phyloP scores from a whole-genome alignment of 345 rosid species.

The Eucalyptus marginata region DNA sequence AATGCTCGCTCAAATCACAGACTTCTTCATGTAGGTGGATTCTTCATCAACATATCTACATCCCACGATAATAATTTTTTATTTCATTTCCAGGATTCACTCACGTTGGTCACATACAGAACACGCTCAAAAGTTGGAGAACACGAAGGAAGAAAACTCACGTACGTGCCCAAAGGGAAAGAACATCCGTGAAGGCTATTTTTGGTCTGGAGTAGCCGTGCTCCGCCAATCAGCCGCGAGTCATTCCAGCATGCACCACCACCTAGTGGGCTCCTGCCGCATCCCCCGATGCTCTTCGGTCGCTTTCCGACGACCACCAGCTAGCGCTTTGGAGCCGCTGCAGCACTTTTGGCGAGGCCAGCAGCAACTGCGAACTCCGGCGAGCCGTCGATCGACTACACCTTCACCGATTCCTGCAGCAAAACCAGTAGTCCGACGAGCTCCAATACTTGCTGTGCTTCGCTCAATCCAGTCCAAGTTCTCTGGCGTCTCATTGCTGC shows the following conservation, averaged over 20 bases:
- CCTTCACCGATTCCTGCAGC: not conserved
- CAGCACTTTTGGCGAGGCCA: not conserved
- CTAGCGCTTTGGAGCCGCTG: not conserved
- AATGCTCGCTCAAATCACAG: too few relatives aligned
- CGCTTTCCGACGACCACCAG: not conserved
- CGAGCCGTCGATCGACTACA: not conserved
- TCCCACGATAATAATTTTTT: too few relatives aligned
- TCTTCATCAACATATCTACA: too few relatives aligned
- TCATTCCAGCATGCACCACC: not conserved
- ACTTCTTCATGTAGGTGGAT: too few relatives aligned
- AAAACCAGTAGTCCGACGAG: not conserved
- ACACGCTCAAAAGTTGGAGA: not conserved
- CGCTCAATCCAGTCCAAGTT: too few relatives aligned
- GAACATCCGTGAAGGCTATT: not conserved
- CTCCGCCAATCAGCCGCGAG: not conserved
- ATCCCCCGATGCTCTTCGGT: not conserved
- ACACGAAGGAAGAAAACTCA: not conserved
- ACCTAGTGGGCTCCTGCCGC: not conserved
- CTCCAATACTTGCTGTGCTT: too few relatives aligned
- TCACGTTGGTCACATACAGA: not conserved
- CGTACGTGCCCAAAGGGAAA: not conserved
- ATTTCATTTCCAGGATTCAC: not conserved
- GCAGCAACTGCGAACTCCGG: not conserved
- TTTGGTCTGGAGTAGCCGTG: not conserved
- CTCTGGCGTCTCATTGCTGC: too few relatives aligned